Base-by-base conservation (phyloP, 495 filamentous ascomycete genomes). In the Penicillium maclennaniae region DNA sequence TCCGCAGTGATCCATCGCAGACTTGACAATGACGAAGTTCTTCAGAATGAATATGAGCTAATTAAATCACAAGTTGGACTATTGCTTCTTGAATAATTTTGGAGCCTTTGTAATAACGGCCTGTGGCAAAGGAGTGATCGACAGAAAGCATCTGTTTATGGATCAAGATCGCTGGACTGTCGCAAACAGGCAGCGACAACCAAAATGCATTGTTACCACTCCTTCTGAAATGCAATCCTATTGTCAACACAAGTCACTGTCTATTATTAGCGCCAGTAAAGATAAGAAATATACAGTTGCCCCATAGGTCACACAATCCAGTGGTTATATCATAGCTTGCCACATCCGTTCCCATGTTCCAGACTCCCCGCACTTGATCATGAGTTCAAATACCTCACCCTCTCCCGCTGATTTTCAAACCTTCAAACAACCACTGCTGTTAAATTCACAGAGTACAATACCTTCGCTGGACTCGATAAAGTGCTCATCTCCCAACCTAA, bases 261-360 rank as follows among this genome's bases (percentile, higher is more conserved):
- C 10, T 31, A 39, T 15, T 14, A 39, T 6, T 39, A 39, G 16
- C 37, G 15, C 19, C 9, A 40, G 20, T 7, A 19, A 37, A 19
- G n/a, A 10, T 7, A 19, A 40, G 39, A 14, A 14, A 37, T 26
- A 4, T 14, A 20, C 27, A 8, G 12, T 28, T 28, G 20, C 25
- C 6, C 16, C 20, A 46, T 47, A 42, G 45, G 55, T 45, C 25
- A 40, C 48, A 34, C 23, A 40, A 41, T 4, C 23, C 31, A 64
- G 55, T 61, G 47, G 61, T 61, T 59, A 54, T 47, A 64, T 64
- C 61, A 64, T 61, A 59, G 34, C 51, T 62, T 49, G 61, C 61
- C 61, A 64, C 61, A 14, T 36, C 16, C 44, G 27, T 41, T 19
- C 31, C 38, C 19, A 21, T 37, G 41, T 52, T 26, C 45, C 48